These are phyloP conservation scores for Penicillium sp. DNA, from an alignment of 2,329 filamentous ascomycete species.

Conservation along the genomic window DNA sequence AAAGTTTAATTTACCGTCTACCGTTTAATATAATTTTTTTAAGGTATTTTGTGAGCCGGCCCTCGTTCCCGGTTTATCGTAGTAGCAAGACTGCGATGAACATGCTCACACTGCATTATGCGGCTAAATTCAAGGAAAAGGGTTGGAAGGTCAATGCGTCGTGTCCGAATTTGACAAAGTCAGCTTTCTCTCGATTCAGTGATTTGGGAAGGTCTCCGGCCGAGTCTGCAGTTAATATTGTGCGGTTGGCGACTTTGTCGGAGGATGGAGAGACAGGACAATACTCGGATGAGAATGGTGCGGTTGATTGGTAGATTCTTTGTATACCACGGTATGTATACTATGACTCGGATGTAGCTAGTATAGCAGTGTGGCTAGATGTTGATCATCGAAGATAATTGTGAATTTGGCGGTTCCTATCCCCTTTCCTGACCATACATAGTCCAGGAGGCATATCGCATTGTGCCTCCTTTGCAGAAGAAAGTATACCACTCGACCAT, in stretches of 20 bases:
- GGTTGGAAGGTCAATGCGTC: slow-evolving; percentile 28
- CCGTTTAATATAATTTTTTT: no score
- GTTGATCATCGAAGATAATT: neutral
- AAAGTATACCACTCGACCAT: no score
- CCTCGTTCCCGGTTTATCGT: slow-evolving; percentile 32
- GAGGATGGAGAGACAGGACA: slow-evolving; percentile 18
- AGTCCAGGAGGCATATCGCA: slow-evolving; percentile 3
- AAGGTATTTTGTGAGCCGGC: no score
- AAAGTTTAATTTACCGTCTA: no score
- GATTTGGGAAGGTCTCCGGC: slow-evolving; percentile 12
- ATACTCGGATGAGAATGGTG: slow-evolving; percentile 20
- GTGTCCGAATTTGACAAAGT: slow-evolving; percentile 24
- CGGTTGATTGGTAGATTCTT: slow-evolving; percentile 17
- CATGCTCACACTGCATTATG: slow-evolving; percentile 46
- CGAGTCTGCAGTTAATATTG: slow-evolving; percentile 22
- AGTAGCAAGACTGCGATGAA: slow-evolving; percentile 48
- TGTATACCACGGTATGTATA: neutral
- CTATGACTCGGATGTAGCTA: neutral
- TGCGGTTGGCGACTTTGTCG: slow-evolving; percentile 17
- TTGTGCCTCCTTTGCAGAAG: neutral
- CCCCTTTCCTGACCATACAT: slow-evolving; percentile 3
- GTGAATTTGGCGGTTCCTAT: no score
- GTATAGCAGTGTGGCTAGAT: neutral
- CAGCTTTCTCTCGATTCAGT: slow-evolving; percentile 13
- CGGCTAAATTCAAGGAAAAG: slow-evolving; percentile 37